These are phyloP conservation scores for Hymenoscyphus fraxineus DNA, from an alignment of 2,329 filamentous ascomycete species.

Conservation along the genomic window DNA sequence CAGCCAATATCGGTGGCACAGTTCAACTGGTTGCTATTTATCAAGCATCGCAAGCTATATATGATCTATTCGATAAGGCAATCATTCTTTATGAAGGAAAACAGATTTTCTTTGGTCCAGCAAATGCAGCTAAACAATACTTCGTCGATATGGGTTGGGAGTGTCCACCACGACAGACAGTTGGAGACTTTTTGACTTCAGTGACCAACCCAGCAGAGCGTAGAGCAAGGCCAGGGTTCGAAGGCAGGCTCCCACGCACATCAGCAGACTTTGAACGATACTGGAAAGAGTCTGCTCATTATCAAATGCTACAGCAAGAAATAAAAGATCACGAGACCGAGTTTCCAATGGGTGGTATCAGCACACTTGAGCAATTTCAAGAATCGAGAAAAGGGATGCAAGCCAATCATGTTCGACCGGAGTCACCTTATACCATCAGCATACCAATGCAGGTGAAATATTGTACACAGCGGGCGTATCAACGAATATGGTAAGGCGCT, in stretches of 20 bases:
- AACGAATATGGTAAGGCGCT: constrained; percentile 52
- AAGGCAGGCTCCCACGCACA: constrained; percentile 54
- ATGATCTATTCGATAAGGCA: constrained; percentile 68
- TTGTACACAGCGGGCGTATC: constrained; percentile 77
- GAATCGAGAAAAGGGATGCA: constrained; percentile 33
- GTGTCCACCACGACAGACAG: constrained; percentile 54
- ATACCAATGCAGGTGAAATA: constrained; percentile 71
- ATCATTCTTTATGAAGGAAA: constrained; percentile 64
- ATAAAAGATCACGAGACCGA: constrained; percentile 49
- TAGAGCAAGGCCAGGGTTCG: constrained; percentile 52
- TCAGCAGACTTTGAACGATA: constrained; percentile 52
- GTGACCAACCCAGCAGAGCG: constrained; percentile 63
- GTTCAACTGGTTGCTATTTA: constrained; percentile 68
- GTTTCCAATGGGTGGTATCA: constrained; percentile 34
- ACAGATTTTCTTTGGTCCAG: constrained; percentile 69
- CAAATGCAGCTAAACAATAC: constrained; percentile 61
- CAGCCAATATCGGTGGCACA: constrained; percentile 61
- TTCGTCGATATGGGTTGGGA: constrained; percentile 69
- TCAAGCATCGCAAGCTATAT: constrained; percentile 67
- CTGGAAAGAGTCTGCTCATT: constrained; percentile 46
- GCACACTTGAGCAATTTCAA: constrained; percentile 39
- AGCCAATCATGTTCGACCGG: constrained; percentile 55
- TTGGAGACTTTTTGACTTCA: constrained; percentile 70
- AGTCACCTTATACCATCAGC: constrained; percentile 81
- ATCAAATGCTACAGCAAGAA: constrained; percentile 42